Percentiles rank a stretch among this genome's conserved stretches.
Conservation (phyloP, 2,329 filamentous ascomycete genomes). For the Exophiala alcalophila region DNA sequence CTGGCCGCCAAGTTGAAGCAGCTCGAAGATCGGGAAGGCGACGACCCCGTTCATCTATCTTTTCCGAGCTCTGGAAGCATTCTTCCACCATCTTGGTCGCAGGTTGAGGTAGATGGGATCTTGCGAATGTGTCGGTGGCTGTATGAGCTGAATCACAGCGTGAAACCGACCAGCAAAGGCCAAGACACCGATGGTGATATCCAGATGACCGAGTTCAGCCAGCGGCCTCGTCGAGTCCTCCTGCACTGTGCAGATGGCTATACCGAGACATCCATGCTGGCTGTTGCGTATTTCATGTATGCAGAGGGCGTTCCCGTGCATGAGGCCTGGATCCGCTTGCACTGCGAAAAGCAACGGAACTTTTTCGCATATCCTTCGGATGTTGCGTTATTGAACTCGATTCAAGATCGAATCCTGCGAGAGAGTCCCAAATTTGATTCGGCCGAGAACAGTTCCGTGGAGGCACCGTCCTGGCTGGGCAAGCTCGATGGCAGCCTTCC, state of each 20-base stretch:
- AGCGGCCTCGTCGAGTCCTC: conserved; percentile 65
- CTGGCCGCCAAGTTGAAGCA: conserved; percentile 63
- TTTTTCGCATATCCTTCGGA: conserved; percentile 96
- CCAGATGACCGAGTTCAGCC: conserved; percentile 45
- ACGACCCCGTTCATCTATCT: conserved; percentile 60
- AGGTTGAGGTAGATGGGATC: conserved; percentile 77
- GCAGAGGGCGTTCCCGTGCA: conserved; percentile 76
- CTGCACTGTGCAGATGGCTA: conserved; percentile 96
- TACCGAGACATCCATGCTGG: conserved; percentile 87
- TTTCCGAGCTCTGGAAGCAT: conserved; percentile 96
- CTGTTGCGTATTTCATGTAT: conserved; percentile 89
- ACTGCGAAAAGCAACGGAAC: conserved; percentile 77
- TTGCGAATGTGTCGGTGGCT: conserved; percentile 89
- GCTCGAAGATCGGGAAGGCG: conserved; percentile 38
- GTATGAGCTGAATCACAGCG: conserved; percentile 72
- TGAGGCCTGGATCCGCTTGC: conserved; percentile 82
- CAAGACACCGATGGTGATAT: conserved; percentile 56
- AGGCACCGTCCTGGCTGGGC: conserved; percentile 73
- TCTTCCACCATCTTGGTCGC: conserved; percentile 76
- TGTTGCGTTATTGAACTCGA: conserved; percentile 72
- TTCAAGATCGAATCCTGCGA: conserved; percentile 71
- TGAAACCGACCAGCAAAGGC: conserved; percentile 31
- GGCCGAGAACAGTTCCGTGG: conserved; percentile 26
- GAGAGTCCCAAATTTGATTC: conserved; percentile 57
- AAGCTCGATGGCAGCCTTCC: conserved; percentile 87